phyloP scores from a whole-genome alignment of 441 rosid species.

The Syzygium syzygioides region DNA sequence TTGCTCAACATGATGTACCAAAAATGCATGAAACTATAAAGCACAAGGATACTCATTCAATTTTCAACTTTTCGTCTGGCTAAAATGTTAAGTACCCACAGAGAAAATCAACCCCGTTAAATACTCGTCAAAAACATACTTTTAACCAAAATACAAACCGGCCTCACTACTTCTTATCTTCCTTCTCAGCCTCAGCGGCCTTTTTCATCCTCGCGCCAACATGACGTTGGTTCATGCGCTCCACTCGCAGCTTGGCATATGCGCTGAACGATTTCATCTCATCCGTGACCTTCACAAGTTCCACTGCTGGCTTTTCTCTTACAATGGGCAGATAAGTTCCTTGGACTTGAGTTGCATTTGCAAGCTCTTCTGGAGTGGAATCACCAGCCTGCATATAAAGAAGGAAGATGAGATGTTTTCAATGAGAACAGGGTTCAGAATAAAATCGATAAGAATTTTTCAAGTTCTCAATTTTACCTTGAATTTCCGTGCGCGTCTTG shows the following conservation, averaged over 20 bases:
- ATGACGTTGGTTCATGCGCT: conserved; percentile 55
- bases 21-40: background rate
- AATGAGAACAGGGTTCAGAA: background rate
- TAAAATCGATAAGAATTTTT: background rate
- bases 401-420: background rate
- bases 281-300: conserved; percentile 63
- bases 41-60: background rate
- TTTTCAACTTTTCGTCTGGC: background rate
- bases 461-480: background rate
- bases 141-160: background rate
- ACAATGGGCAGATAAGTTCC: conserved; percentile 63
- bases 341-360: conserved; percentile 77
- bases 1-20: background rate
- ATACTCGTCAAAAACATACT: background rate
- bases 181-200: conserved; percentile 89
- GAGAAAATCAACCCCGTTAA: background rate
- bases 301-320: conserved; percentile 53
- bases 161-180: conserved; percentile 64
- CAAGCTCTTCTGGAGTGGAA: conserved; percentile 77
- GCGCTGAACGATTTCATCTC: conserved; percentile 76
- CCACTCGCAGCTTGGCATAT: conserved; percentile 53
- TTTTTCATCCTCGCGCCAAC: conserved; percentile 62
- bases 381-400: conserved; percentile 65
- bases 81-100: background rate
- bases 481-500: background rate